Conservation (phyloP, 257 asterid species). For the Rehmannia glutinosa region DNA sequence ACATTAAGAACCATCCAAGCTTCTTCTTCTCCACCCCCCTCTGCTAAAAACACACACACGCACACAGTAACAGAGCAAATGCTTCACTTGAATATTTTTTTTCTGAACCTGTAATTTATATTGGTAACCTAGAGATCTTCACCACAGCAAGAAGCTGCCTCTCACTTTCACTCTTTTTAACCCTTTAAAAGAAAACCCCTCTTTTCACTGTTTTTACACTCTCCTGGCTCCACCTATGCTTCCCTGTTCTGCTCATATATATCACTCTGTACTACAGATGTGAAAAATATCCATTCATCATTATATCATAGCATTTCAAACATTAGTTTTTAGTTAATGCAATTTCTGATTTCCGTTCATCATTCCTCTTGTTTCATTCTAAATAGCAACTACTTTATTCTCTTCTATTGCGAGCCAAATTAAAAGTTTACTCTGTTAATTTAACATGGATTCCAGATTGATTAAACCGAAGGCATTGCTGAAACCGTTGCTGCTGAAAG, state of each 20-base stretch:
- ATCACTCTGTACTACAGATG: slow-evolving; percentile 1
- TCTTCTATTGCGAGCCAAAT: slow-evolving; percentile 34
- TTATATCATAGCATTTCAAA: background rate
- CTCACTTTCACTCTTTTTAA: slow-evolving; percentile 36
- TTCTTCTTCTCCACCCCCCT: slow-evolving; percentile 25
- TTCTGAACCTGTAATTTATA: too few species aligned
- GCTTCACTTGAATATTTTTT: too few species aligned
- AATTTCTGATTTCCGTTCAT: too few species aligned
- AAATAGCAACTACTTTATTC: background rate
- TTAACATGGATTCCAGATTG: slow-evolving; percentile 29
- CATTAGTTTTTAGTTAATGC: too few species aligned
- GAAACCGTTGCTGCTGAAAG: slow-evolving; percentile 27
- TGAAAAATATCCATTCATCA: background rate
- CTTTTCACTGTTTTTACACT: background rate
- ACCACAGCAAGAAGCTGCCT: slow-evolving; percentile 49
- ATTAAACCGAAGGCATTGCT: slow-evolving; percentile 19
- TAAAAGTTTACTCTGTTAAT: background rate
- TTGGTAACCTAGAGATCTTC: slow-evolving; percentile 57
- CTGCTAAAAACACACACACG: background rate
- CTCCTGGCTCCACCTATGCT: background rate
- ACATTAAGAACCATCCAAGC: slow-evolving; percentile 47
- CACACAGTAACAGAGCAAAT: too few species aligned
- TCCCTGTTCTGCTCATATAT: background rate
- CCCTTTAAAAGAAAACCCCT: background rate
- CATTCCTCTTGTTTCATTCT: background rate